Percentiles rank a stretch among this genome's conserved stretches.
phyloP scores from a whole-genome alignment of 2,329 filamentous ascomycete species.

The Ceratocystis lukuohia region DNA sequence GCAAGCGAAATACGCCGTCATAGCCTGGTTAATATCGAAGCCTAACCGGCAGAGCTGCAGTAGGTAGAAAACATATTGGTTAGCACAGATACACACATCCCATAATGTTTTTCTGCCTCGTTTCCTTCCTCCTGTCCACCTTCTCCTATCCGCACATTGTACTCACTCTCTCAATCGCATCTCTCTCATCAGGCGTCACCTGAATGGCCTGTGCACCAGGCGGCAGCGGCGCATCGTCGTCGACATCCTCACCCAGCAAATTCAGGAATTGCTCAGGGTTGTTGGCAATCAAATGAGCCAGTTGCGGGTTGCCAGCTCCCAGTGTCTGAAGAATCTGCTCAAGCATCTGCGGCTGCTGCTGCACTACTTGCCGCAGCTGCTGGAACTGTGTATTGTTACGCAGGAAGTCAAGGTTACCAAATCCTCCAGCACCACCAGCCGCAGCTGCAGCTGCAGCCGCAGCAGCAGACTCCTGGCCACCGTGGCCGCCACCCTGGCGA shows the following conservation, averaged over 20 bases:
- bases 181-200: constrained; percentile 90
- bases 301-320: constrained; percentile 82
- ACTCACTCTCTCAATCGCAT: constrained; percentile 83
- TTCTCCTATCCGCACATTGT: constrained; percentile 25
- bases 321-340: constrained; percentile 96
- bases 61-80: not conserved
- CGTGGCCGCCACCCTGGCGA: constrained; percentile 33
- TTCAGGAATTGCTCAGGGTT: constrained; percentile 90
- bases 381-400: constrained; percentile 96
- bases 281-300: constrained; percentile 80
- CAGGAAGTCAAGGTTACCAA: constrained; percentile 81
- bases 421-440: constrained; percentile 38
- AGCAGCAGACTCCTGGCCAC: constrained; percentile 28
- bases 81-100: not conserved
- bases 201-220: constrained; percentile 80
- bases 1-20: constrained; percentile 97
- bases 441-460: constrained; percentile 35
- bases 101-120: constrained; percentile 31
- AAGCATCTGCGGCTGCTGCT: constrained; percentile 96
- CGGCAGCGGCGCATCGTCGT: constrained; percentile 71
- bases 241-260: constrained; percentile 74
- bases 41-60: constrained; percentile 74
- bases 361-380: constrained; percentile 89
- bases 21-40: constrained; percentile 83
- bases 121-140: constrained; percentile 75